These are phyloP conservation scores for Coemansia javaensis DNA, from an alignment of 192 early-diverging fungal genomes.

Conservation along the genomic window DNA sequence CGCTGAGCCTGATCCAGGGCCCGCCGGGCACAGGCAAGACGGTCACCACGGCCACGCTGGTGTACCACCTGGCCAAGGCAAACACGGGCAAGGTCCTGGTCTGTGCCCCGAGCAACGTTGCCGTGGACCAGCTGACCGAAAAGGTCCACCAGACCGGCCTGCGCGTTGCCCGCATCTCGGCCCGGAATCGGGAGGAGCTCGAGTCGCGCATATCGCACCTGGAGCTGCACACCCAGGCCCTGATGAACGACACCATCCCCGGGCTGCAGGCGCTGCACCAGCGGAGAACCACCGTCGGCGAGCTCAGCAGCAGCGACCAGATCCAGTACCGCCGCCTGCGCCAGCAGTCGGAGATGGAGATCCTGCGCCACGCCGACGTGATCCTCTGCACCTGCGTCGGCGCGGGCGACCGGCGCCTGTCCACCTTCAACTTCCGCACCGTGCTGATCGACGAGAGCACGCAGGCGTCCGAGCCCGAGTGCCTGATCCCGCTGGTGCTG, in stretches of 20 bases:
- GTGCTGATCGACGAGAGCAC: conserved; percentile 98
- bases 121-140: conserved; percentile 96
- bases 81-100: conserved; percentile 91
- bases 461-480: conserved; percentile 94
- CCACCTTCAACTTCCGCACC: conserved; percentile 83
- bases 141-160: conserved; percentile 94
- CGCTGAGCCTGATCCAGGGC: conserved; percentile 93
- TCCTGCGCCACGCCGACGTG: conserved; percentile 91
- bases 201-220: conserved; percentile 93
- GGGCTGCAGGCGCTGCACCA: conserved; percentile 90
- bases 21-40: conserved; percentile 98
- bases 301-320: conserved; percentile 85
- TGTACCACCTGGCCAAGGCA: conserved; percentile 93
- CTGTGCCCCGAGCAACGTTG: conserved; percentile 98
- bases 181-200: conserved; percentile 88
- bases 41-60: conserved; percentile 93
- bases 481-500: conserved; percentile 95
- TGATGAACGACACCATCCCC: conserved; percentile 88
- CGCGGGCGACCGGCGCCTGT: conserved; percentile 90
- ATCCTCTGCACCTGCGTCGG: conserved; percentile 97
- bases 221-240: conserved; percentile 95
- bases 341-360: conserved; percentile 84
- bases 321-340: conserved; percentile 78
- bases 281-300: conserved; percentile 84
- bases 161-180: conserved; percentile 91